Base-by-base conservation (phyloP, 345 rosid species). In the Eucalyptus albens region DNA sequence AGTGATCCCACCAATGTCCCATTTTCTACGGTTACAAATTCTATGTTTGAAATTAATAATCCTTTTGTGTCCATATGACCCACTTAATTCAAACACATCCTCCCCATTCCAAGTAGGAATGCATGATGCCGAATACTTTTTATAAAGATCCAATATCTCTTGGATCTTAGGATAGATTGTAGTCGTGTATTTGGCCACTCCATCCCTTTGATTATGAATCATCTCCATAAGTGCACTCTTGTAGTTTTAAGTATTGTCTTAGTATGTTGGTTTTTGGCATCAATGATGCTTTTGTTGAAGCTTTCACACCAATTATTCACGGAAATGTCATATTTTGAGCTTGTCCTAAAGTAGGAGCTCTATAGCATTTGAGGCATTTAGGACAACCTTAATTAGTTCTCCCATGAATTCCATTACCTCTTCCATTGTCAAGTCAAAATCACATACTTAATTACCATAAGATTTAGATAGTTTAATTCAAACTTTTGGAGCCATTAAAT, bases 261-360 rank as follows among this genome's bases (percentile, higher is more conserved):
- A 3, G 19, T 31, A 67, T 67, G 2, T 1, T 31, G 22, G 22
- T 31, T 16, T 33, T 3, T 1, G 0, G 11, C 12, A 8, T 31
- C 42, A 31, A 67, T 31, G 22, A 67, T 31, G 80, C 22, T 67
- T 8, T 15, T 31, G 40, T 31, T 31, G 19, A 62, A 62, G 37
- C 33, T 29, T 29, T 62, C 72, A 62, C 3, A 1, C 17, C 17
- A 29, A 29, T 67, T 31, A 31, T 67, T 31, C 11, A 31, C 0
- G 6, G 6, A 31, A 67, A 31, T 31, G 80, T 31, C 1, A 1
- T 31, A 67, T 67, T 31, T 67, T 31, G 42, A 31, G 80, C 22
- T 67, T 67, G 42, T 67, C 80, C 11, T 67, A 67, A 31, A 29
- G 72, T 62, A 31, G 10, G 37, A 29, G 16, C 37, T 62, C 37